Evolutionary conservation across 2,329 filamentous ascomycete species (phyloP).

Genomic region (Talaromyces sp.): DNA sequence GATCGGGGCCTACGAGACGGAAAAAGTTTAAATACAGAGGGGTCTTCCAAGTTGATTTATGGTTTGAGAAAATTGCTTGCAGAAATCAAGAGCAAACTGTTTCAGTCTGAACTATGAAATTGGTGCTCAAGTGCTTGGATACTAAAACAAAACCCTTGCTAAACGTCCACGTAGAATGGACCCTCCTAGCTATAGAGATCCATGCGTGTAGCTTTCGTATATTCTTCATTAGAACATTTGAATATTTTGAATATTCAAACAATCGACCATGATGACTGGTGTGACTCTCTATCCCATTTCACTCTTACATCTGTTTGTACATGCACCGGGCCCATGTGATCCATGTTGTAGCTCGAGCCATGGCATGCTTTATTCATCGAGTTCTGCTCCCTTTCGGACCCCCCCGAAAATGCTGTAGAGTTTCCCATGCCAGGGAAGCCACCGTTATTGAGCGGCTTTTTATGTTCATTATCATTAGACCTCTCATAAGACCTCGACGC

Average conservation of each 20-base stretch:
- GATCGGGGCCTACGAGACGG: not conserved
- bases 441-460: not conserved
- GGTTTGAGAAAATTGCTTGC: not conserved
- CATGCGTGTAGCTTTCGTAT: not conserved
- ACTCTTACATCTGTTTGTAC: not conserved
- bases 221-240: not conserved
- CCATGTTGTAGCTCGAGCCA: not conserved
- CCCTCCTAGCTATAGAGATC: not conserved
- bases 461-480: not conserved
- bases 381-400: not conserved
- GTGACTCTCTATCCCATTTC: not conserved
- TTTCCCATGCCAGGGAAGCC: not conserved
- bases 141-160: not conserved
- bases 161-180: not conserved
- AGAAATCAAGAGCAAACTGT: not conserved
- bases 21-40: not conserved
- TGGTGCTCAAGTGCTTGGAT: not conserved
- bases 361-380: not conserved
- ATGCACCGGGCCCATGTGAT: not conserved
- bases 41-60: not conserved
- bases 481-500: not conserved
- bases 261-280: not conserved
- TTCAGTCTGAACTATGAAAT: not conserved
- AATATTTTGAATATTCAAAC: not conserved
- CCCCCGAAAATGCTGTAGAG: not conserved